phyloP scores from a whole-genome alignment of 441 rosid genomes.

The Pelargonium cotyledonis region DNA sequence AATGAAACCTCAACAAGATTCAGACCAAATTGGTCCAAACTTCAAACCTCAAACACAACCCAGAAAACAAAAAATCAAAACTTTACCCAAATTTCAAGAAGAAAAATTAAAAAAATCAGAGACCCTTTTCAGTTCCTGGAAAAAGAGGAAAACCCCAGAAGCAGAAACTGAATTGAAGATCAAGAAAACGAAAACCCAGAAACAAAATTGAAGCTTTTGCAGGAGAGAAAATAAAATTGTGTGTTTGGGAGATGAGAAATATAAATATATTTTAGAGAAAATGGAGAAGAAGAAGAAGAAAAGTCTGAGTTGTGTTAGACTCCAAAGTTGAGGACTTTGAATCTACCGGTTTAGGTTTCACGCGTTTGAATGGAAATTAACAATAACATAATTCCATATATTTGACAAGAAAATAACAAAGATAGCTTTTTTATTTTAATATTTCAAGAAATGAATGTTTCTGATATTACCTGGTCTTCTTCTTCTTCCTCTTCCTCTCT shows the following conservation, averaged over 20 bases:
- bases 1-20: background rate
- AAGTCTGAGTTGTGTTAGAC: too few species aligned
- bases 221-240: background rate
- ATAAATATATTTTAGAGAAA: background rate
- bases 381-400: background rate
- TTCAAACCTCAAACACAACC: background rate
- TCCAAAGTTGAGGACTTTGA: too few species aligned
- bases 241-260: conserved; percentile 1
- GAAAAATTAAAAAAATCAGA: background rate
- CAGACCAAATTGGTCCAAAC: background rate
- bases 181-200: background rate
- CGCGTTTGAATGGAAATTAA: background rate
- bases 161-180: background rate
- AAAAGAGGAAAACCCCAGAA: background rate
- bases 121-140: background rate
- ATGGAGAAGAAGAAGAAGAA: background rate
- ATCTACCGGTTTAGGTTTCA: too few species aligned
- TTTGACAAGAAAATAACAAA: background rate
- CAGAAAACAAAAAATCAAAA: background rate
- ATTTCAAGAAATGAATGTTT: background rate
- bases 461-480: background rate
- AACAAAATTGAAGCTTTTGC: background rate
- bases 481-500: background rate
- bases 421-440: background rate
- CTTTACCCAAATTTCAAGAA: background rate